Base-by-base conservation (phyloP, 108 stramenopile species). In the Pseudonitzschia multistriata region DNA sequence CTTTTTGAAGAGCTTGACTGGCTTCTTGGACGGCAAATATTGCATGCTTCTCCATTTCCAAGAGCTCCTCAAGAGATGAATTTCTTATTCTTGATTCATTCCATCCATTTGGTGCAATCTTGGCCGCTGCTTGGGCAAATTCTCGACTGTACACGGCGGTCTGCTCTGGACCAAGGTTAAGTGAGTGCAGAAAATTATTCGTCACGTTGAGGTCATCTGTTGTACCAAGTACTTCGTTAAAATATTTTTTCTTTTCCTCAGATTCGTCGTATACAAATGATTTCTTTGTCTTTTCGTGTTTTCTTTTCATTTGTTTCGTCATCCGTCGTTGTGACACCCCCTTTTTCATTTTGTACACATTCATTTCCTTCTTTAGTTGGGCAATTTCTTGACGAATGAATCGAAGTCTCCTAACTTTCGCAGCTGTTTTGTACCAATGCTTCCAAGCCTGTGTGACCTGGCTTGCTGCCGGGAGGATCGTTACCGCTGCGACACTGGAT, bases 401-500 rank as follows among this genome's bases (percentile, higher is more conserved):
- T 45, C 89, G 81, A 52, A 93, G 70, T 60, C 86, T 76, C 14
- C 92, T 62, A 47, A 90, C 55, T 50, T 85, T 84, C 1, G 77
- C 85, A n/a, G 89, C 92, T 1, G 84, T 86, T 19, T 74, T 72
- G 66, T 95, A 92, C 94, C 94, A 95, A 47, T 89, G 87, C 29
- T 86, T 78, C 94, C 94, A 95, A 13, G 90, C 89, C 47, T 74
- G 77, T 21, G 87, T 84, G 27, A 95, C 59, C 54, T 86, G 80
- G 42, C 72, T 54, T 5, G 90, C 85, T 7, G 81, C 82, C 3
- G 93, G 93, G 31, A 94, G 49, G 24, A 94, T 90, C 0, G 93
- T 92, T 8, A 94, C 93, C 1, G 93, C 93, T 17, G 91, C 93
- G 37, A 94, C 88, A 68, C 84, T 86, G 30, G 86, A 87, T 65